A percentile compares a stretch with the other conserved stretches of the same genome.
phyloP scores from a whole-genome alignment of 306 rosid genomes.

The Parietaria judaica region DNA sequence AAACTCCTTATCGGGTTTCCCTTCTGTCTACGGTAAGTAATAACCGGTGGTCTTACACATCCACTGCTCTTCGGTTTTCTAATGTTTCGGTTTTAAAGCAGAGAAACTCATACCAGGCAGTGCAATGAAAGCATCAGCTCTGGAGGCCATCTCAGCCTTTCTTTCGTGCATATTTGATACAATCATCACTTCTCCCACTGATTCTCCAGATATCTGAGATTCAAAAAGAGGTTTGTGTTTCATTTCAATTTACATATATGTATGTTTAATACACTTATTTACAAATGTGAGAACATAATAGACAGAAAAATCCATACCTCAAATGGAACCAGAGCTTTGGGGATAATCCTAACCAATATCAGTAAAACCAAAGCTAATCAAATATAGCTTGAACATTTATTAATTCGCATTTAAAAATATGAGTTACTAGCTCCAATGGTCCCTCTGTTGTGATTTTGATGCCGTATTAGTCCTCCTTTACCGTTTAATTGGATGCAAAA shows the following conservation, averaged over 20 bases:
- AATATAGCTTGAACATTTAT: background rate
- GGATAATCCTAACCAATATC: constrained; percentile 19
- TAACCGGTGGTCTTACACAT: too few species aligned
- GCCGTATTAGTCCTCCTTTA: too few species aligned
- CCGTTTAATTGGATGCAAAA: too few species aligned
- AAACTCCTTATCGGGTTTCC: too few species aligned
- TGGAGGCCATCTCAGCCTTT: constrained; percentile 82
- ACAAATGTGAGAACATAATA: constrained; percentile 4
- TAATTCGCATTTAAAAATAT: too few species aligned
- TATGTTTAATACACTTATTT: background rate
- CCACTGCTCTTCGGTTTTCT: background rate
- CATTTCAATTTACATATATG: background rate
- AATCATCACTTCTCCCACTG: constrained; percentile 83
- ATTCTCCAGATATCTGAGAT: constrained; percentile 75
- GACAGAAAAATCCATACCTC: constrained; percentile 4
- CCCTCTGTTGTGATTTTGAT: too few species aligned
- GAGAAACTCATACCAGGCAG: constrained; percentile 58
- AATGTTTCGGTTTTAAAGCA: background rate
- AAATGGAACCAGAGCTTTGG: constrained; percentile 23
- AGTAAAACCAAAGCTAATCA: background rate
- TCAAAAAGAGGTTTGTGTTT: background rate
- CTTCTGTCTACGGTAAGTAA: too few species aligned
- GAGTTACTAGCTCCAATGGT: too few species aligned
- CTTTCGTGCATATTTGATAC: constrained; percentile 93
- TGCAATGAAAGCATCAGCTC: constrained; percentile 88